Evolutionary conservation across 495 filamentous ascomycete genomes (phyloP).

Genomic region (Talaromyces wortmannii): DNA sequence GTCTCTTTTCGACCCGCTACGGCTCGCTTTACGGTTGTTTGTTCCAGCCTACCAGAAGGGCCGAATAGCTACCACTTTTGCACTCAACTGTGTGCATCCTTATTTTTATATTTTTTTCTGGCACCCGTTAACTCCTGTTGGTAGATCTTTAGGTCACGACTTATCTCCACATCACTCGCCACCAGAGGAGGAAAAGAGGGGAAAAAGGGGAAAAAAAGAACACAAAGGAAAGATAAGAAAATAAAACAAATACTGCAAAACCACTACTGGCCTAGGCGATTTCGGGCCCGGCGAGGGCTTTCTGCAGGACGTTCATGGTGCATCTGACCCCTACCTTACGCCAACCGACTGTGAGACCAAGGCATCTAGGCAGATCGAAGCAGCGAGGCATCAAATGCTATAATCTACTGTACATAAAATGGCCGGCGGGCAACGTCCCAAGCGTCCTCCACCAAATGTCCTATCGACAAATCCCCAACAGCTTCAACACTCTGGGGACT

Average conservation of each 20-base stretch:
- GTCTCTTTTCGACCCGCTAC: background rate
- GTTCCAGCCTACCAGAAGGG: conserved; percentile 32
- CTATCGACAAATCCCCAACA: conserved; percentile 10
- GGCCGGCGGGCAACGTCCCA: conserved; percentile 3
- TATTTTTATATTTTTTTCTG: background rate
- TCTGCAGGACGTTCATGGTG: background rate
- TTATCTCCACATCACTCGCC: too few species aligned
- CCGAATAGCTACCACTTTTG: conserved; percentile 3
- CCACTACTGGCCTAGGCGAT: background rate
- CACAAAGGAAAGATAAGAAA: background rate
- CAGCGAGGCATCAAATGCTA: background rate
- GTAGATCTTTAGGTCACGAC: background rate
- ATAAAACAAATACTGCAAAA: background rate
- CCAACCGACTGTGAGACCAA: background rate
- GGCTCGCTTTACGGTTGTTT: conserved; percentile 16
- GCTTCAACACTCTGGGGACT: conserved; percentile 1
- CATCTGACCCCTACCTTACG: background rate
- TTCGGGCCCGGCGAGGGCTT: conserved; percentile 4
- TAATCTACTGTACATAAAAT: background rate
- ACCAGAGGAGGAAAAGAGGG: too few species aligned
- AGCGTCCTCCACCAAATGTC: conserved; percentile 15
- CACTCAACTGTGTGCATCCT: conserved; percentile 1
- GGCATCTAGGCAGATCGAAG: background rate
- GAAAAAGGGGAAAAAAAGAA: background rate
- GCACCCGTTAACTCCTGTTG: background rate